phyloP scores from a whole-genome alignment of 2,329 filamentous ascomycete genomes.

The Colletotrichum sp. region DNA sequence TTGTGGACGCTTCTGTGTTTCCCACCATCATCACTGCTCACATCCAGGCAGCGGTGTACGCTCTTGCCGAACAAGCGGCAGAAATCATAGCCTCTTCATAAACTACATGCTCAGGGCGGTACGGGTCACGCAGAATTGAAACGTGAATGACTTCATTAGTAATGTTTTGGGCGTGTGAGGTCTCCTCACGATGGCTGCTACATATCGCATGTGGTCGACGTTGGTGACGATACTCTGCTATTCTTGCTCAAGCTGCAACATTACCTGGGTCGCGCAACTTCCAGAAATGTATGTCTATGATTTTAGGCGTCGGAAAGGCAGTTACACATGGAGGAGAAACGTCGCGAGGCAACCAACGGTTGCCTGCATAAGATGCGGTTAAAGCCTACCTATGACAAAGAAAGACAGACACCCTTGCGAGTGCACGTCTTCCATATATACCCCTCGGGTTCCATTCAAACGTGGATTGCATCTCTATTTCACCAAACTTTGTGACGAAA shows the following conservation, averaged over 20 bases:
- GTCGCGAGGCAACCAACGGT: not conserved
- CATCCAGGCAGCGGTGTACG: not conserved
- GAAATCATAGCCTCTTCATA: not conserved
- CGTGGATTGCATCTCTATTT: not conserved
- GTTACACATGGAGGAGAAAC: not conserved
- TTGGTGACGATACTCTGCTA: not conserved
- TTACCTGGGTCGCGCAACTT: not conserved
- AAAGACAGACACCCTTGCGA: not conserved
- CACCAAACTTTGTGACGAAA: not conserved
- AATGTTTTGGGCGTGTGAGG: not conserved
- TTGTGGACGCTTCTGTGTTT: constrained; percentile 43
- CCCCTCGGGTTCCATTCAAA: not conserved
- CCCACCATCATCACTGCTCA: constrained; percentile 24
- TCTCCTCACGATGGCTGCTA: not conserved
- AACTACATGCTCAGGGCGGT: rapidly evolving
- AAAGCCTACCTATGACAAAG: not conserved
- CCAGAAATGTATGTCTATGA: not conserved
- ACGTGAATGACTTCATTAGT: not conserved
- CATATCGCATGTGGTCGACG: rapidly evolving
- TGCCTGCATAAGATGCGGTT: not conserved
- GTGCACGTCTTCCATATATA: not conserved
- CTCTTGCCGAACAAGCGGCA: not conserved
- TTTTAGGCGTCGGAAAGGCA: not conserved
- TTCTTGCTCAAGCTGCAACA: not conserved
- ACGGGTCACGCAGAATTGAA: not conserved